These are phyloP conservation scores for Cyclotella atomus DNA, from an alignment of 108 stramenopile species.

Conservation along the genomic window DNA sequence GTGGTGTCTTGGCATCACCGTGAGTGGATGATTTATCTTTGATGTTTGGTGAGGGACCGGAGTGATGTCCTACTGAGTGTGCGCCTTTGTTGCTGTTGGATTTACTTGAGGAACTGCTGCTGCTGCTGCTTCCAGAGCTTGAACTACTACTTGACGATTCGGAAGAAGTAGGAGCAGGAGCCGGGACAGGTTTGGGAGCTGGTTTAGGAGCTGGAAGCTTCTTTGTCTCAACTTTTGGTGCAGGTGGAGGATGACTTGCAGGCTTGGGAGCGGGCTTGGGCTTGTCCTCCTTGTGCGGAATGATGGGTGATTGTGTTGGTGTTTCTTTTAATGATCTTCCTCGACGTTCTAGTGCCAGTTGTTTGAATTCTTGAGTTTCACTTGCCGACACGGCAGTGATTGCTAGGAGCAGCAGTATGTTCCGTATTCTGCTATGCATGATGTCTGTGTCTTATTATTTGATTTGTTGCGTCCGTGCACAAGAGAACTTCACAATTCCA, in stretches of 20 bases:
- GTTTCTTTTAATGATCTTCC: neutral
- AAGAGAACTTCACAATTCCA: no score
- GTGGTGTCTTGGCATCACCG: neutral
- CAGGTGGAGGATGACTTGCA: neutral
- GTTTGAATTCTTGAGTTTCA: no score
- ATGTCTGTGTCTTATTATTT: neutral
- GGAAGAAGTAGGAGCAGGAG: neutral
- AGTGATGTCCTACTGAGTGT: neutral
- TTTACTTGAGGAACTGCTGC: neutral
- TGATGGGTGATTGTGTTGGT: neutral
- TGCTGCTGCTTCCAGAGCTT: neutral
- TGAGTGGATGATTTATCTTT: neutral
- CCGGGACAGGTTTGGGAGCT: neutral
- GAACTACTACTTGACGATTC: neutral
- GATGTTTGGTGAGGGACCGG: neutral
- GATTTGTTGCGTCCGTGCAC: no score
- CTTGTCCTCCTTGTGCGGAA: neutral
- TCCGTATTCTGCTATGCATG: neutral
- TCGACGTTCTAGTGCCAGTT: neutral
- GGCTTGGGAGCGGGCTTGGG: neutral
- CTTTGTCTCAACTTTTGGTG: no score
- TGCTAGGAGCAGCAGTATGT: neutral
- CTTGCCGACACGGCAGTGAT: neutral
- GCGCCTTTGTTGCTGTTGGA: neutral
- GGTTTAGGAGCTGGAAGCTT: neutral